These are phyloP conservation scores for Trichoderma sp. DNA, from an alignment of 2,329 filamentous ascomycete species.

Conservation along the genomic window DNA sequence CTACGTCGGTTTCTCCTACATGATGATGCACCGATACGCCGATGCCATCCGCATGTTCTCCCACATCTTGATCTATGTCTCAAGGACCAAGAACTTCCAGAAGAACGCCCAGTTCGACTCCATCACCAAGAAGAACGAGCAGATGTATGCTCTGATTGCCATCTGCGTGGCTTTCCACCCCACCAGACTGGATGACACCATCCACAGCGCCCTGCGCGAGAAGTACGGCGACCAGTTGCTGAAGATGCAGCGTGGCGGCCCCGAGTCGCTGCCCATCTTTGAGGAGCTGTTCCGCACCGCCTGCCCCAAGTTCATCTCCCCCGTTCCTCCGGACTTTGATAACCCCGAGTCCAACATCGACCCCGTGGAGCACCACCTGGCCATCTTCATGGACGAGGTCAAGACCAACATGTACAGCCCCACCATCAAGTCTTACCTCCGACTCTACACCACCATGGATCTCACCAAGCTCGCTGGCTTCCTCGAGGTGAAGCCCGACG, in stretches of 20 bases:
- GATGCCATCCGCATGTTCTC: slow-evolving; percentile 99
- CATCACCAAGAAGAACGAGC: slow-evolving; percentile 99
- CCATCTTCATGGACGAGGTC: slow-evolving; percentile 99
- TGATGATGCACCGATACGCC: slow-evolving; percentile 99
- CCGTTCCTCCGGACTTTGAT: slow-evolving; percentile 95
- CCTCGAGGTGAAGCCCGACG: slow-evolving; percentile 94
- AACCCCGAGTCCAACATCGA: slow-evolving; percentile 95
- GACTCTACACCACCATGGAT: slow-evolving; percentile 99
- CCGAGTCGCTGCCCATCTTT: slow-evolving; percentile 92
- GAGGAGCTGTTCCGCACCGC: slow-evolving; percentile 96
- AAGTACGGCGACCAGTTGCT: slow-evolving; percentile 99
- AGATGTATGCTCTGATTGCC: slow-evolving; percentile 98
- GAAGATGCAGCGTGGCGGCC: slow-evolving; percentile 93
- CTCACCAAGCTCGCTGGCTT: slow-evolving; percentile 97
- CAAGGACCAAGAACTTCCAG: slow-evolving; percentile 99
- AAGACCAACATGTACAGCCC: slow-evolving; percentile 99
- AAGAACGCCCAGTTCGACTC: slow-evolving; percentile 98
- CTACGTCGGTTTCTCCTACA: slow-evolving; percentile 99
- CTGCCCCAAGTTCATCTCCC: slow-evolving; percentile 99
- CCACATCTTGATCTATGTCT: slow-evolving; percentile 99
- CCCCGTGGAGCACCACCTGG: slow-evolving; percentile 93
- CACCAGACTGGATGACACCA: slow-evolving; percentile 95
- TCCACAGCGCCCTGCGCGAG: slow-evolving; percentile 95
- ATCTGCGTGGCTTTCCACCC: slow-evolving; percentile 99
- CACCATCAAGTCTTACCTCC: slow-evolving; percentile 96